A percentile compares a stretch with the other conserved stretches of the same genome.
Evolutionary conservation across 2,329 filamentous ascomycete genomes (phyloP).

Genomic region (Pezicula rhizophila): DNA sequence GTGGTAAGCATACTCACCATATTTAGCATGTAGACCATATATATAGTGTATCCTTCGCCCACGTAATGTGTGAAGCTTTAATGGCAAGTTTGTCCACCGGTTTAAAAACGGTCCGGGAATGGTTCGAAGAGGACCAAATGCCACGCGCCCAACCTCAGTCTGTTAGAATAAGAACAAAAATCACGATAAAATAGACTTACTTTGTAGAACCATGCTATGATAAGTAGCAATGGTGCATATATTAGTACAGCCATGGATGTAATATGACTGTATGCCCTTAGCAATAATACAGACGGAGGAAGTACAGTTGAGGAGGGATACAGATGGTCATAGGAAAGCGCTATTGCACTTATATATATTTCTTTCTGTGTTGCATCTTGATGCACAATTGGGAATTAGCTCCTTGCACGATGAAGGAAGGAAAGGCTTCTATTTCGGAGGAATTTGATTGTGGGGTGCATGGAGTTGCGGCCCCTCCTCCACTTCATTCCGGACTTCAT

Average conservation of each 20-base stretch:
- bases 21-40: constrained; percentile 7
- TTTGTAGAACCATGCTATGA: not conserved
- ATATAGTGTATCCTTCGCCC: constrained; percentile 10
- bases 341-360: not conserved
- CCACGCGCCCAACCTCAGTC: not conserved
- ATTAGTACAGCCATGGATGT: not conserved
- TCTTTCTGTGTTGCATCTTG: not conserved
- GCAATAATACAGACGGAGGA: not conserved
- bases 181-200: not conserved
- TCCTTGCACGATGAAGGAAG: not conserved
- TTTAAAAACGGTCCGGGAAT: constrained; percentile 7
- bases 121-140: constrained; percentile 2
- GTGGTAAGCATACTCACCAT: constrained; percentile 1
- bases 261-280: no score
- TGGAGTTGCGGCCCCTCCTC: not conserved
- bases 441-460: not conserved
- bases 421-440: not conserved
- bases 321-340: not conserved
- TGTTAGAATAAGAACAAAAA: not conserved
- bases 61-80: constrained; percentile 5
- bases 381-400: not conserved
- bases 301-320: not conserved
- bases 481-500: no score
- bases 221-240: not conserved
- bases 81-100: constrained; percentile 4